Evolutionary conservation across 179 eudicot species (phyloP), one percentile per base, ranked within the genome.

Genomic region (Silene noctiflora): DNA sequence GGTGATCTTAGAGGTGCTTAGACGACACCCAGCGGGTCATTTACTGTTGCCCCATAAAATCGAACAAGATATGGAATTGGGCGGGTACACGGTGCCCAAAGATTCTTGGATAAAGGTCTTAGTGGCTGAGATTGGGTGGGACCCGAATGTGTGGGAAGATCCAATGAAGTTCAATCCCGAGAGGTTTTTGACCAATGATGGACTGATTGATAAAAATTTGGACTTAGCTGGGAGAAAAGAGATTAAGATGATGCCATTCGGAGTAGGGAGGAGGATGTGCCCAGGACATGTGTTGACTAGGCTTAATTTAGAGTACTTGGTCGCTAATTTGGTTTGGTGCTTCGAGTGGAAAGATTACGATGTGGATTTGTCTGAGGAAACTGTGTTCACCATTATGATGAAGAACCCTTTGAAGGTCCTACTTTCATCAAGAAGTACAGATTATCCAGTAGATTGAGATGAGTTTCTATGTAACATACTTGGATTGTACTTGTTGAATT

Each of bases 191-290:
- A 35, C 21, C 44, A 44, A 12, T 17, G 53, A 27, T 19, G 46
- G 39, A 69, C 14, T 42, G 29, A 16, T 5, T 55, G 74, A 14
- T 7, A 11, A 14, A 21, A 16, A 64, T 42, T 2, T 64, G 0
- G 77, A 75, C 58, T 13, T 75, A 31, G 12, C 77, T 3, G 77
- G 70, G 9, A 63, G 77, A 51, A 75, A 75, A 75, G 71, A 63
- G 61, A 46, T 75, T 14, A 75, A 44, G n/a, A 22, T 75, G 77
- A 64, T 75, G 77, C 77, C 77, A 0, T 77, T 77, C 33, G 75
- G 80, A 0, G 71, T 77, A 13, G 80, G 80, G 29, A 77, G 80
- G 24, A 61, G 80, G 56, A 77, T 77, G 75, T 77, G 80, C 33
- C 76, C 80, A 0, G 80, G 76, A 6, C 63, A 48, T 62, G 80